A percentile compares a stretch with the other conserved stretches of the same genome.
phyloP scores from a whole-genome alignment of 75 land plant genomes.

The Chamaecyparis obtusa region DNA sequence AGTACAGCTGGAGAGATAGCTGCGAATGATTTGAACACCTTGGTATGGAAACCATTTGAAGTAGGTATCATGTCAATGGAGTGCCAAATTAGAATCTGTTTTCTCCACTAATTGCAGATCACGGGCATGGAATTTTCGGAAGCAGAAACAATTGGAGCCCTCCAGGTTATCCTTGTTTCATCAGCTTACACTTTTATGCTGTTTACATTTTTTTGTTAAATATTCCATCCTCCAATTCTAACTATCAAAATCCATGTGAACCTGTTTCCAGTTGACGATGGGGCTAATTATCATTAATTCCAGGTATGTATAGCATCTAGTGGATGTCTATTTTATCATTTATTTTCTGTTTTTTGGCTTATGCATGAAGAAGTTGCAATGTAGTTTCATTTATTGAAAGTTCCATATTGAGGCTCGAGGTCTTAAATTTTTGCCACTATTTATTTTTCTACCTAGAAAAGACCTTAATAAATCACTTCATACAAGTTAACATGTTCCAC shows the following conservation, averaged over 20 bases:
- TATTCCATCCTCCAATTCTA: not conserved
- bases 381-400: not conserved
- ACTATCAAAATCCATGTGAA: not conserved
- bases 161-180: constrained; percentile 8
- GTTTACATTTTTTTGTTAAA: not conserved
- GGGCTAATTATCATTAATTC: not conserved
- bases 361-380: not conserved
- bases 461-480: not conserved
- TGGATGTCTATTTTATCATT: not conserved
- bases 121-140: not conserved
- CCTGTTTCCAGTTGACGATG: constrained; percentile 2
- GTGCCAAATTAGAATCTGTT: not conserved
- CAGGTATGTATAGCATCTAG: not conserved
- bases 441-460: not conserved
- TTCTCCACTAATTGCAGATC: not conserved
- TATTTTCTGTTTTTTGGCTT: not conserved
- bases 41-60: not conserved
- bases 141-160: not conserved
- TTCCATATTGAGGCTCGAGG: not conserved
- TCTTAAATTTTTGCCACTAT: not conserved
- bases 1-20: not conserved
- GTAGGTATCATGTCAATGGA: not conserved
- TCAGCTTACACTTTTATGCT: not conserved
- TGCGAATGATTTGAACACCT: not conserved
- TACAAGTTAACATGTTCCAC: too few relatives aligned